phyloP scores from a whole-genome alignment of 805 yeast species.

The Ogataea corticis region DNA sequence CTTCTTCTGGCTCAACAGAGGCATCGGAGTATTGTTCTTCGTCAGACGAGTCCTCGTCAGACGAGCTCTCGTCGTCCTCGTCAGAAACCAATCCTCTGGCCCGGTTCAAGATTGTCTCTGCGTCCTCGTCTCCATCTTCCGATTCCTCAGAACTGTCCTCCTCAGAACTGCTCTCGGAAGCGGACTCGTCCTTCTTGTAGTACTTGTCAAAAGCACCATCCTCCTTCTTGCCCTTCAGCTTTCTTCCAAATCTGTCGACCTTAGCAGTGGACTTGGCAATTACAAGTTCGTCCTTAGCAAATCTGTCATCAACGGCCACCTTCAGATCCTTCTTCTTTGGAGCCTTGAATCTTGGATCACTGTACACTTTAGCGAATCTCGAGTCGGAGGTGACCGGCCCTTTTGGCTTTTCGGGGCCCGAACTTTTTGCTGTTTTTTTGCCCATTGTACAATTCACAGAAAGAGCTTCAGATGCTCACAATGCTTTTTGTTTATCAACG shows the following conservation, averaged over 20 bases:
- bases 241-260: constrained; percentile 88
- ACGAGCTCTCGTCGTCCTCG: constrained; percentile 48
- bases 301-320: constrained; percentile 83
- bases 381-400: constrained; percentile 57
- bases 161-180: constrained; percentile 36
- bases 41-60: constrained; percentile 40
- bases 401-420: constrained; percentile 1
- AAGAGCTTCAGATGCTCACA: neutral
- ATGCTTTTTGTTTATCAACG: neutral
- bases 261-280: constrained; percentile 62
- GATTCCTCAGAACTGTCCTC: constrained; percentile 48
- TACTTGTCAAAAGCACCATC: constrained; percentile 67
- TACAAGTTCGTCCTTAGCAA: constrained; percentile 62
- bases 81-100: constrained; percentile 62
- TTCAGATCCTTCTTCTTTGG: constrained; percentile 70
- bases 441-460: neutral
- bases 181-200: constrained; percentile 40
- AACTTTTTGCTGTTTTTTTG: neutral
- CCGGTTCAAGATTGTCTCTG: constrained; percentile 31
- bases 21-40: constrained; percentile 41
- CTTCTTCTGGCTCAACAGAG: constrained; percentile 53
- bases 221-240: constrained; percentile 45
- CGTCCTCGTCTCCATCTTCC: constrained; percentile 34
- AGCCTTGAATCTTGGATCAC: constrained; percentile 83
- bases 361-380: constrained; percentile 75